Percentiles rank a stretch among this genome's conserved stretches.
These are phyloP conservation scores for Diaporthe sp. DNA, from an alignment of 2,329 filamentous ascomycete genomes.

Conservation along the genomic window DNA sequence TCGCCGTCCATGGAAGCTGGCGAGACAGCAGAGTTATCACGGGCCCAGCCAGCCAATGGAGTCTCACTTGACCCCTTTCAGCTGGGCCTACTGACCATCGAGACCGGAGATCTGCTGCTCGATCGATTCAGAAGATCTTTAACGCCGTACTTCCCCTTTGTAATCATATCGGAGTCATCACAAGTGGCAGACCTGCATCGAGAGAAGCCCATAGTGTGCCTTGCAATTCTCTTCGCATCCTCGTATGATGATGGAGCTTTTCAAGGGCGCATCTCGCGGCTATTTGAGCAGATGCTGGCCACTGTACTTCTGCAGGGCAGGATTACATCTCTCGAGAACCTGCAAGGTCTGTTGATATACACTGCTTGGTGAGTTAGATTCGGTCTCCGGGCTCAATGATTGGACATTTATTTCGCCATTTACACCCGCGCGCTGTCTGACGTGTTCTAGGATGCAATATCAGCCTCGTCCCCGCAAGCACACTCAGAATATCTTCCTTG, in stretches of 20 bases:
- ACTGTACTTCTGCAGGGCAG: not conserved
- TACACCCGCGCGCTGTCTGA: not conserved
- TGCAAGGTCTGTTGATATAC: conserved; percentile 5
- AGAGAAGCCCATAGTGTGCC: conserved; percentile 13
- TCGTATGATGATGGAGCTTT: not conserved
- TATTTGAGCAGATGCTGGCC: conserved; percentile 8
- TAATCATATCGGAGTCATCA: not conserved
- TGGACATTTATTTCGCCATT: not conserved
- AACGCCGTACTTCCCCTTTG: not conserved
- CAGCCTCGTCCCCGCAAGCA: not conserved
- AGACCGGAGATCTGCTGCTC: not conserved
- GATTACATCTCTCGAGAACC: not conserved
- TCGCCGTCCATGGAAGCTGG: not conserved
- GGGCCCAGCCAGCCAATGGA: not conserved
- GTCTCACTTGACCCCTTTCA: conserved; percentile 9
- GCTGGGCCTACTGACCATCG: not conserved
- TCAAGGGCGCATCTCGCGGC: not conserved
- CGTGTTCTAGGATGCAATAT: not conserved
- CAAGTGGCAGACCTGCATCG: not conserved
- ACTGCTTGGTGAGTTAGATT: not conserved
- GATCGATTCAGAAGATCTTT: not conserved
- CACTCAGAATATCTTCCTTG: conserved; percentile 13
- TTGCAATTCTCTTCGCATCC: conserved; percentile 12
- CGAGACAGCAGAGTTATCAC: not conserved
- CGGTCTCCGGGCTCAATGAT: rapidly evolving